Evolutionary conservation across 148 eudicot species (phyloP), one percentile per base, ranked within the genome.

Genomic region (Diospyros lotus): DNA sequence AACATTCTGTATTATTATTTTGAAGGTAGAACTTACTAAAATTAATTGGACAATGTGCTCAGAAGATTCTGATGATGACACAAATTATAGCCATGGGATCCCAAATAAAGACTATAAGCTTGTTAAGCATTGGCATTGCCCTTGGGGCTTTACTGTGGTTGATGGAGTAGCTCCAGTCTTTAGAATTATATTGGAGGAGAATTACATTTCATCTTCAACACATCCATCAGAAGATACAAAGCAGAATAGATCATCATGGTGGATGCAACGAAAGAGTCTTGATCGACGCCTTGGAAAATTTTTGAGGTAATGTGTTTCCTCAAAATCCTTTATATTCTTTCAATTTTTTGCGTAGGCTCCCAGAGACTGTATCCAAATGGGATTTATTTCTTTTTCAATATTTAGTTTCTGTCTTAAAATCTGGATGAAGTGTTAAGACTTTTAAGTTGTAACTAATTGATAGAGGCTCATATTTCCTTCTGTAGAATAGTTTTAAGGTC

Each of bases 121-220:
- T 55, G 72, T 40, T 6, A 90, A 81, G 77, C 75, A 67, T 59
- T 93, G 98, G 98, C 78, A 71, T 44, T 87, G 92, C 66, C 95
- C 98, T 39, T 91, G 95, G 94, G 92, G 85, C 11, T 77, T 84
- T 82, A 83, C 85, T 67, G 82, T 88, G 52, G 81, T 95, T 56
- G 98, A 95, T 78, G 84, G 81, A 59, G 74, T 92, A 53, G 97
- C 91, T 76, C 97, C 98, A 38, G 68, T 73, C 9, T 95, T 90
- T 71, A 90, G 80, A 76, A 68, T 72, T 61, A 84, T 95, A 78
- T 74, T 95, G 69, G 87, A 80, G 72, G 88, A 81, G 51, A 95
- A 88, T 80, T 91, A 87, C 74, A 71, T 80, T 53, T 90, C 97
- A 40, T 89, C 93, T 60, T 84, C 89, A 41, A 77, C 65, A 66